Base-by-base conservation (phyloP, 1,284 basidiomycete genomes). In the Microbotryum lychnidis-dioicae region DNA sequence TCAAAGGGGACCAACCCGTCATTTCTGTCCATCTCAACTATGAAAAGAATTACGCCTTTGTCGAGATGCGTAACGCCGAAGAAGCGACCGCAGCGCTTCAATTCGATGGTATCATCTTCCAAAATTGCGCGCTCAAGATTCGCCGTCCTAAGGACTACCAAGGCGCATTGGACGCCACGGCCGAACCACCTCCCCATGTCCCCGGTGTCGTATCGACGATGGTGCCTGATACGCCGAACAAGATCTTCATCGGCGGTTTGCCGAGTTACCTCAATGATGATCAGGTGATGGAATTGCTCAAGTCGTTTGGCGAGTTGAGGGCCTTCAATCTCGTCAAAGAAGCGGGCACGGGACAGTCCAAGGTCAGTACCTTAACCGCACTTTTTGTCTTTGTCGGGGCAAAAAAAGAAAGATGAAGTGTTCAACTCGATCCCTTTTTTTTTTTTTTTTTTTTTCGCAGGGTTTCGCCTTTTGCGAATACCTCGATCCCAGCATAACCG, bases 391-490 rank as follows among this genome's bases (percentile, higher is more conserved):
- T 25, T 42, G 23, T 37, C 20, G 6, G 25, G 57, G 23, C 23
- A 23, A 23, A 33, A 27, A 8, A 46, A 27, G 6, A 46, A 49
- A 23, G 25, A 42, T 37, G n/a, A n/a, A 25, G 45, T 7, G 21
- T 54, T 20, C 8, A 49, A 42, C 51, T 44, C 48, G 48, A 42
- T 49, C 12, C 47, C 21, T 33, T 25, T 46, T 21, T 71, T 27
- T 33, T 25, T 46, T 21, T 71, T 27, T 33, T 25, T 46, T 27
- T 33, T 25, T 46, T 21, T 71, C 69, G 25, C 73, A 93, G 88
- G 96, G 96, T 66, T 98, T 97, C 76, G 96, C 96, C 0, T 98
- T 97, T 80, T 96, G 92, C 79, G 96, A 98, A 81, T 99, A 97
- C 76, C 86, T 89, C 61, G 96, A 99, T 74, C 79, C 85, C 14